phyloP scores from a whole-genome alignment of 805 yeast genomes.

The Lachancea dasiensis region DNA sequence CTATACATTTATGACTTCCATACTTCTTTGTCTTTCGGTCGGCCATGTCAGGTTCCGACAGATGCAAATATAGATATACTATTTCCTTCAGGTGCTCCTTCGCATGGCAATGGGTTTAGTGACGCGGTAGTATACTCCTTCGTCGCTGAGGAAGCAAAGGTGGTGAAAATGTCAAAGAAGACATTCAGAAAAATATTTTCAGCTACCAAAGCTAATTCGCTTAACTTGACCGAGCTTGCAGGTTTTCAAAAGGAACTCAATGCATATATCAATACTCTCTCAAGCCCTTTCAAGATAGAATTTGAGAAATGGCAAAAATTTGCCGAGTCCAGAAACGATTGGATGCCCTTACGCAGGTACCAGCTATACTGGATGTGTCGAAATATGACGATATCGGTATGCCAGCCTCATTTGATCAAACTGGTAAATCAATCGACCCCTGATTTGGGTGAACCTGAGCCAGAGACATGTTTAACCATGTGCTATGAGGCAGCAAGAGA shows the following conservation, averaged over 20 bases:
- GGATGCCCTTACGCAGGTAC: slow-evolving; percentile 50
- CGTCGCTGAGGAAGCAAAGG: slow-evolving; percentile 47
- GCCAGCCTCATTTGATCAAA: slow-evolving; percentile 50
- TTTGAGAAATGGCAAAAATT: slow-evolving; percentile 1
- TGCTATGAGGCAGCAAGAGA: slow-evolving; percentile 48
- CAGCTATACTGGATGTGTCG: slow-evolving; percentile 55
- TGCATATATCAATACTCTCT: slow-evolving; percentile 34
- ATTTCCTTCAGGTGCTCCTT: slow-evolving; percentile 46
- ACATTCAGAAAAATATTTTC: no score
- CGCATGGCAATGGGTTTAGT: slow-evolving; percentile 28
- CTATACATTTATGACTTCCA: slow-evolving; percentile 58
- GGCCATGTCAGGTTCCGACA: slow-evolving; percentile 52
- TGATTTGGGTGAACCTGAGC: slow-evolving; percentile 35
- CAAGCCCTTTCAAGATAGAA: slow-evolving; percentile 8
- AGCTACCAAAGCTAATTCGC: no score
- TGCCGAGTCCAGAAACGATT: slow-evolving; percentile 15
- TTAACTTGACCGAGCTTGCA: neutral
- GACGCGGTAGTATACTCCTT: slow-evolving; percentile 52
- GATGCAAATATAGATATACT: slow-evolving; percentile 42
- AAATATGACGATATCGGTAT: slow-evolving; percentile 48
- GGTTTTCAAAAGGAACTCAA: neutral
- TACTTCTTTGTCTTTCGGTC: slow-evolving; percentile 56
- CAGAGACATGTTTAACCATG: slow-evolving; percentile 43
- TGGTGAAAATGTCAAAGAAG: slow-evolving; percentile 43
- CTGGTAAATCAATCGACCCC: slow-evolving; percentile 35